phyloP scores from a whole-genome alignment of 1,284 basidiomycete species.

The Gymnopus androsaceus region DNA sequence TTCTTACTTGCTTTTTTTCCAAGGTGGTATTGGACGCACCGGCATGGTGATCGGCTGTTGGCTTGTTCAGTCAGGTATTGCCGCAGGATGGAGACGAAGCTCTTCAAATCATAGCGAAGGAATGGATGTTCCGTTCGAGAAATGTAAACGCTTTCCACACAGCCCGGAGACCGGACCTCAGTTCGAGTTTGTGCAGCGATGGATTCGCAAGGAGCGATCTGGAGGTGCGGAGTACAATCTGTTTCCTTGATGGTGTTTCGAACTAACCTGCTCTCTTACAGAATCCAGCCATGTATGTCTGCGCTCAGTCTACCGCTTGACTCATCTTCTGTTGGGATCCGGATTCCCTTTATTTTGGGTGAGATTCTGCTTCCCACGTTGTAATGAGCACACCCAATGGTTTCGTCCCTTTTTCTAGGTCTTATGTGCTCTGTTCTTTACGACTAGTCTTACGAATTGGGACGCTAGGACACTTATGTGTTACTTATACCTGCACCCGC shows the following conservation, averaged over 20 bases:
- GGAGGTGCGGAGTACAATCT: background rate
- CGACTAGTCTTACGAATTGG: background rate
- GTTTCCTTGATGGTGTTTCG: too few species aligned
- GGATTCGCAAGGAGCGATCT: slow-evolving; percentile 16
- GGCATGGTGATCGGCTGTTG: slow-evolving; percentile 77
- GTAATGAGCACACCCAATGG: background rate
- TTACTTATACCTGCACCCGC: background rate
- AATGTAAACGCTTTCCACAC: slow-evolving; percentile 69
- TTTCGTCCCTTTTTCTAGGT: background rate
- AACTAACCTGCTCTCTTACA: background rate
- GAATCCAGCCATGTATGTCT: background rate
- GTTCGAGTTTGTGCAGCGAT: slow-evolving; percentile 69
- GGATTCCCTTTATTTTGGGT: background rate
- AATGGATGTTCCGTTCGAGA: slow-evolving; percentile 77
- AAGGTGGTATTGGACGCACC: slow-evolving; percentile 69
- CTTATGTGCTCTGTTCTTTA: background rate
- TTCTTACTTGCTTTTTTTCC: too few species aligned
- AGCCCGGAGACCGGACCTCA: slow-evolving; percentile 79
- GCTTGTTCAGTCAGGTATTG: slow-evolving; percentile 67
- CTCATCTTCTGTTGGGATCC: background rate
- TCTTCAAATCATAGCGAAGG: slow-evolving; percentile 58
- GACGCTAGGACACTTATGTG: background rate
- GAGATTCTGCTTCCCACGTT: background rate
- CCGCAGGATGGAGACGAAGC: slow-evolving; percentile 64
- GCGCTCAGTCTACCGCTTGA: background rate